Conservation (phyloP, 2,329 filamentous ascomycete species). For the Calonectria pteridis region DNA sequence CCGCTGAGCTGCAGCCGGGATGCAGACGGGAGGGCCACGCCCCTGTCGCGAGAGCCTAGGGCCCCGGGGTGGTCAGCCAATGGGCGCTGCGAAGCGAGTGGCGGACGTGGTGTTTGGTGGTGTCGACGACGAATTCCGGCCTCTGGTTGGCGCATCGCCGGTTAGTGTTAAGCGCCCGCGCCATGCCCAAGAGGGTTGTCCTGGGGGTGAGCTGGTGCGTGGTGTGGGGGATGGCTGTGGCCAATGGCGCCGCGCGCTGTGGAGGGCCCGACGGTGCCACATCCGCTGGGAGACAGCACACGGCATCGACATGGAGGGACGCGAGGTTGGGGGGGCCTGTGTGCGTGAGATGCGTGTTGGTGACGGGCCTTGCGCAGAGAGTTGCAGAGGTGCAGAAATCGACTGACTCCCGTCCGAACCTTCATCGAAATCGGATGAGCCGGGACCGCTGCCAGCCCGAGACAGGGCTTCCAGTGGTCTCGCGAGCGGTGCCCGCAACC, state of each 20-base stretch:
- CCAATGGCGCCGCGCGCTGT: conserved; percentile 32
- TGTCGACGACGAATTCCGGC: conserved; percentile 16
- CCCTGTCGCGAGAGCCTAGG: conserved; percentile 29
- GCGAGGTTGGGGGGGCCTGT: neutral
- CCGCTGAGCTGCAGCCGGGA: conserved; percentile 29
- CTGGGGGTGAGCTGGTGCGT: conserved; percentile 18
- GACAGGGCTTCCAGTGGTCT: neutral
- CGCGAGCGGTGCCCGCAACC: conserved; percentile 4
- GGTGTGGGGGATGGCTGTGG: neutral
- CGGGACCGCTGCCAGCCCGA: conserved; percentile 4
- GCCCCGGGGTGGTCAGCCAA: conserved; percentile 31
- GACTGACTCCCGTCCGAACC: conserved; percentile 13
- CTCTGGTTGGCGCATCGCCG: conserved; percentile 37
- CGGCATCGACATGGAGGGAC: neutral
- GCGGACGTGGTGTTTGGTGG: conserved; percentile 11
- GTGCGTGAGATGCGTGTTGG: neutral
- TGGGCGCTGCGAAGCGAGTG: conserved; percentile 24
- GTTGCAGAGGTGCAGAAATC: neutral
- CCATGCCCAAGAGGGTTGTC: conserved; percentile 30
- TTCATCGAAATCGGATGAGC: conserved; percentile 36
- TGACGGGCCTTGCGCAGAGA: neutral
- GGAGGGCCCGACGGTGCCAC: conserved; percentile 7
- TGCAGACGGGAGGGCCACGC: conserved; percentile 38
- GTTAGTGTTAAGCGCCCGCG: conserved; percentile 42
- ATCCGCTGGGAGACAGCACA: neutral